phyloP scores from a whole-genome alignment of 805 yeast species.

The Ogataea wickerhamii region DNA sequence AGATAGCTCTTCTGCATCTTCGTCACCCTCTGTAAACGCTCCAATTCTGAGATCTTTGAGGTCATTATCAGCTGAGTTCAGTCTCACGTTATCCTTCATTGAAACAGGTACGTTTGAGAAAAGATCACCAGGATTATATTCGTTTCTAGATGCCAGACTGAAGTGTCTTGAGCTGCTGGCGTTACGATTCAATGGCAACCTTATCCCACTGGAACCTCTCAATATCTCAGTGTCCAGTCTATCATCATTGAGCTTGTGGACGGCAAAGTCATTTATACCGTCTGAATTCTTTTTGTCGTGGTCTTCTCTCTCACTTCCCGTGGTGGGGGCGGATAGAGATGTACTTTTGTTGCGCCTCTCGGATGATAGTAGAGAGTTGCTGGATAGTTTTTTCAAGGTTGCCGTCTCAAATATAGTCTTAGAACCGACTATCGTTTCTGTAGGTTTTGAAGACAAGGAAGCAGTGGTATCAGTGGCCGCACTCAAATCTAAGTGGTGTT shows the following conservation, averaged over 20 bases:
- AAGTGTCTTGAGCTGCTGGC: slow-evolving; percentile 46
- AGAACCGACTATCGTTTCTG: background rate
- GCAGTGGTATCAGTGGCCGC: slow-evolving; percentile 5
- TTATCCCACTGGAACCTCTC: too few species aligned
- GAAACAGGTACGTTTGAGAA: slow-evolving; percentile 72
- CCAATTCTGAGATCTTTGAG: slow-evolving; percentile 30
- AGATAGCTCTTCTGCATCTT: slow-evolving; percentile 68
- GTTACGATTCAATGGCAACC: too few species aligned
- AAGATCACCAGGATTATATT: slow-evolving; percentile 79
- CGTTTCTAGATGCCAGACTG: slow-evolving; percentile 50
- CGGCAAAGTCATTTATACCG: too few species aligned
- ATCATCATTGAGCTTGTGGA: too few species aligned
- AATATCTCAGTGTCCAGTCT: too few species aligned
- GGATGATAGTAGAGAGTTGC: background rate
- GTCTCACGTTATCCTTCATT: slow-evolving; percentile 10
- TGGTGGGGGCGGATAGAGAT: background rate
- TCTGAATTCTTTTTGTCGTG: too few species aligned
- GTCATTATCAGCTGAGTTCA: slow-evolving; percentile 11
- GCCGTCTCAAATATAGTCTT: background rate
- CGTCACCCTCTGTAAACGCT: slow-evolving; percentile 51
- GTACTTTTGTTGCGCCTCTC: background rate
- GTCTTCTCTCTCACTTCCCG: background rate
- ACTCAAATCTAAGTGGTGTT: slow-evolving; percentile 7
- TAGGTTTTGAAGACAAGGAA: slow-evolving; percentile 2
- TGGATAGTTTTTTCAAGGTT: background rate